phyloP scores from a whole-genome alignment of 1,284 basidiomycete species.

The Heterobasidion irregulare region DNA sequence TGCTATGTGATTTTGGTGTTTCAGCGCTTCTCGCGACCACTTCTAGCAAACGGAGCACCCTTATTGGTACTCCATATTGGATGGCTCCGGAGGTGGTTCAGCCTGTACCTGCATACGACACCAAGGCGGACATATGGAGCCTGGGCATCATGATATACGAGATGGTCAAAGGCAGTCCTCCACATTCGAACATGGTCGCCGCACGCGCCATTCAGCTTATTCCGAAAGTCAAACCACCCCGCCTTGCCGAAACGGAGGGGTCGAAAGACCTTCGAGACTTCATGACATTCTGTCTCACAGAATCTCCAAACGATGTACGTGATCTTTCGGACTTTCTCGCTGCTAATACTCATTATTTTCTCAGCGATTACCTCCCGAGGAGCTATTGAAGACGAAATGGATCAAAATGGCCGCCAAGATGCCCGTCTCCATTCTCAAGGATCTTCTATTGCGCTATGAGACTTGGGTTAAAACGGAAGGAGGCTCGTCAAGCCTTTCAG shows the following conservation, averaged over 20 bases:
- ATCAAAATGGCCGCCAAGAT: slow-evolving; percentile 74
- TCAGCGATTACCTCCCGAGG: slow-evolving; percentile 84
- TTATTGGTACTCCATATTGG: slow-evolving; percentile 97
- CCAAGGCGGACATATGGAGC: slow-evolving; percentile 96
- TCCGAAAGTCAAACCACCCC: slow-evolving; percentile 80
- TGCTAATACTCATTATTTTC: slow-evolving; percentile 7
- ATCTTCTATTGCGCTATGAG: slow-evolving; percentile 73
- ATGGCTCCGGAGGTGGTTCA: slow-evolving; percentile 98
- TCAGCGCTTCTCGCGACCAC: slow-evolving; percentile 86
- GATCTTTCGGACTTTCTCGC: neutral
- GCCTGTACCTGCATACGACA: slow-evolving; percentile 82
- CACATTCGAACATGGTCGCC: slow-evolving; percentile 75
- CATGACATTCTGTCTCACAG: slow-evolving; percentile 77
- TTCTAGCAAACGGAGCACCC: slow-evolving; percentile 87
- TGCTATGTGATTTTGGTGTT: slow-evolving; percentile 96
- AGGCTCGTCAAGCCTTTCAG: slow-evolving; percentile 64
- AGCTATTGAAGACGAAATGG: slow-evolving; percentile 89
- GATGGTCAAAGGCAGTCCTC: slow-evolving; percentile 91
- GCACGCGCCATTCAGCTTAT: slow-evolving; percentile 91
- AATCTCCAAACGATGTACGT: slow-evolving; percentile 73
- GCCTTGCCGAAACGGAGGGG: slow-evolving; percentile 71
- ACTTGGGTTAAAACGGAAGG: slow-evolving; percentile 77
- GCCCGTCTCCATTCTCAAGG: slow-evolving; percentile 69
- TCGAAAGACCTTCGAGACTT: slow-evolving; percentile 88
- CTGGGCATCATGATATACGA: slow-evolving; percentile 93